Conservation (phyloP, 1,139 yeast species). For the Hyphopichia fennica region DNA sequence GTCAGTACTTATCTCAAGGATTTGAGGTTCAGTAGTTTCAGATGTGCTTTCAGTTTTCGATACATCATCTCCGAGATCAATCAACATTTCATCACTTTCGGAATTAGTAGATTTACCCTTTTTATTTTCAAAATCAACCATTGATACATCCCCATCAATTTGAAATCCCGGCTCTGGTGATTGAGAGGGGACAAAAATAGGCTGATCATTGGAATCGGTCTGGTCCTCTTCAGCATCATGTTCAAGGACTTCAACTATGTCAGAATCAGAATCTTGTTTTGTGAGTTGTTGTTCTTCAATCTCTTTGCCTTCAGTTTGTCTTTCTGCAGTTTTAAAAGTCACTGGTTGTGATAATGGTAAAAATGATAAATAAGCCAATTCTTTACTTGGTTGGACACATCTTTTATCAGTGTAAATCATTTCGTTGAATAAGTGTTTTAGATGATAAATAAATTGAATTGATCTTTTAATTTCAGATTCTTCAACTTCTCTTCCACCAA, state of each 20-base stretch:
- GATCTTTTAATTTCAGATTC: slow-evolving; percentile 74
- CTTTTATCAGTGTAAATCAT: slow-evolving; percentile 64
- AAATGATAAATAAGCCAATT: slow-evolving; percentile 84
- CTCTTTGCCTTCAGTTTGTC: no score
- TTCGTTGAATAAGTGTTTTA: slow-evolving; percentile 65
- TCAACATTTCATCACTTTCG: background rate
- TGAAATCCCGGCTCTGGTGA: slow-evolving; percentile 10
- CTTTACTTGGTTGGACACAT: slow-evolving; percentile 79
- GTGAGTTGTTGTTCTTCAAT: background rate
- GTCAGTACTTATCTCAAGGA: slow-evolving; percentile 52
- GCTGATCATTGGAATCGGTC: slow-evolving; percentile 8
- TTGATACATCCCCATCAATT: slow-evolving; percentile 4
- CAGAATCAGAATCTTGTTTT: slow-evolving; percentile 1
- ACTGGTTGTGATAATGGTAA: slow-evolving; percentile 72
- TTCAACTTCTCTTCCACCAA: slow-evolving; percentile 85
- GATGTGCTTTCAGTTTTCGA: slow-evolving; percentile 9
- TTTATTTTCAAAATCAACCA: no score
- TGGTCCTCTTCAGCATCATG: slow-evolving; percentile 9
- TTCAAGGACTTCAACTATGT: slow-evolving; percentile 9
- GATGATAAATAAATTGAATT: slow-evolving; percentile 72
- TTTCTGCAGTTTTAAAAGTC: slow-evolving; percentile 46
- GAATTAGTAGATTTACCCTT: no score
- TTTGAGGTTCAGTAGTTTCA: slow-evolving; percentile 10
- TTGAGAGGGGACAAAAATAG: slow-evolving; percentile 13
- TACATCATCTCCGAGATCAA: background rate